Percentiles rank a stretch among this genome's conserved stretches.
Evolutionary conservation across 2,329 filamentous ascomycete genomes (phyloP).

Genomic region (Penicillium sp.): DNA sequence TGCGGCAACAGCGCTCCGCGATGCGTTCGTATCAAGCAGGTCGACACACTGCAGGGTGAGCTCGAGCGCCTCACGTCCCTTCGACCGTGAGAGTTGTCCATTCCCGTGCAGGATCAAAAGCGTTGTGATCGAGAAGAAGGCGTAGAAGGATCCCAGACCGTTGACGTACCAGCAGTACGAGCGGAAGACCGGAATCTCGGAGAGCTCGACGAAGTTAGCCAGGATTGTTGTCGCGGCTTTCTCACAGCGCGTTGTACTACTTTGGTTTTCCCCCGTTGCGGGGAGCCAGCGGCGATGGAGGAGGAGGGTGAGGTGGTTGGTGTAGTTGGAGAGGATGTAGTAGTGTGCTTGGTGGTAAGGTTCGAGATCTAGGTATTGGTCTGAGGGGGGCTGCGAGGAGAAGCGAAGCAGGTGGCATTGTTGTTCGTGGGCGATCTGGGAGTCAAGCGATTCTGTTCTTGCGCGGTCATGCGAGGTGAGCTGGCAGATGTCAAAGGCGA

Average conservation of each 20-base stretch:
- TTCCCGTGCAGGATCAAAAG: constrained; percentile 16
- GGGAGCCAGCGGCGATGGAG: constrained; percentile 28
- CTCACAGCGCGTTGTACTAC: background rate
- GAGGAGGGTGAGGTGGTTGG: constrained; percentile 31
- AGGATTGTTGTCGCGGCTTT: constrained; percentile 5
- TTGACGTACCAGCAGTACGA: constrained; percentile 33
- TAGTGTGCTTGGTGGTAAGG: constrained; percentile 32
- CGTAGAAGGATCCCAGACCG: constrained; percentile 32
- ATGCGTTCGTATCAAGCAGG: background rate
- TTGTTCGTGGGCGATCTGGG: constrained; percentile 10
- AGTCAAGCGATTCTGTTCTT: constrained; percentile 18
- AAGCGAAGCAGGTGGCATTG: constrained; percentile 15
- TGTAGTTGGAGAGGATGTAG: constrained; percentile 34
- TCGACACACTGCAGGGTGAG: background rate
- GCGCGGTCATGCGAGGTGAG: too few relatives aligned
- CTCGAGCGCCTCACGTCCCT: background rate
- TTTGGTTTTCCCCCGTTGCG: background rate
- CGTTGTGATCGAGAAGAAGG: constrained; percentile 31
- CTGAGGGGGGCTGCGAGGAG: constrained; percentile 17
- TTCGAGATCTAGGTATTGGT: background rate
- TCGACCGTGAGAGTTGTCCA: background rate
- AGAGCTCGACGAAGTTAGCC: constrained; percentile 17
- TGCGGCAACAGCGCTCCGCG: background rate
- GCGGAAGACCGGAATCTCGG: constrained; percentile 16
- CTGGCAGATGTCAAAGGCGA: too few relatives aligned